Conservation (phyloP, 768 basidiomycete genomes). For the Thelephora aurantiotincta region DNA sequence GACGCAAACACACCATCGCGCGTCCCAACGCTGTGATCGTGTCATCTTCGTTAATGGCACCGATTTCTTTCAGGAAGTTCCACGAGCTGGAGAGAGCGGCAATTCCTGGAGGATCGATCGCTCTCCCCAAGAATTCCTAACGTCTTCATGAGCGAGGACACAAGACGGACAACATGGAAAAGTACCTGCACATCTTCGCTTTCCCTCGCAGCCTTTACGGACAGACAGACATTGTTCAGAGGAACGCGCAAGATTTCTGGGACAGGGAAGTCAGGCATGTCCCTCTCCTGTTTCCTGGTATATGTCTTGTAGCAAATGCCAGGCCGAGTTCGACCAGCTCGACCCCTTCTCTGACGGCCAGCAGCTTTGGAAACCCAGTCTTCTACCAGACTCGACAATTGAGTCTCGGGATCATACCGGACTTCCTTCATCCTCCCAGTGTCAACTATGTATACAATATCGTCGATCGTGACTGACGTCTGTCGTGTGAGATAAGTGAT, state of each 20-base stretch:
- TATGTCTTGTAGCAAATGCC: conserved; percentile 85
- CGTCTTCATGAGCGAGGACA: neutral
- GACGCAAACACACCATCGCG: conserved; percentile 43
- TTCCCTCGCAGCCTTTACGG: conserved; percentile 69
- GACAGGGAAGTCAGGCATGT: conserved; percentile 57
- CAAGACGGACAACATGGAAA: neutral
- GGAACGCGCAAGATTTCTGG: conserved; percentile 87
- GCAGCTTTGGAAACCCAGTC: conserved; percentile 69
- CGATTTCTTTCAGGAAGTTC: conserved; percentile 57
- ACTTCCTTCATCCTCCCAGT: conserved; percentile 79
- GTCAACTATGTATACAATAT: conserved; percentile 77
- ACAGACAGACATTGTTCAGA: conserved; percentile 66
- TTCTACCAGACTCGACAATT: conserved; percentile 67
- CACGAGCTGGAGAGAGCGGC: conserved; percentile 68
- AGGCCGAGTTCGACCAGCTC: conserved; percentile 77
- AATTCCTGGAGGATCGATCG: conserved; percentile 73
- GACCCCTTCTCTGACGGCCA: conserved; percentile 71
- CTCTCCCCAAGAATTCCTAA: conserved; percentile 28
- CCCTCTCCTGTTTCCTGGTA: conserved; percentile 54
- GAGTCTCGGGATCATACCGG: conserved; percentile 52
- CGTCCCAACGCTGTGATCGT: conserved; percentile 70
- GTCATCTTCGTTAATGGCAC: conserved; percentile 53
- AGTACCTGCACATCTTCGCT: conserved; percentile 63
- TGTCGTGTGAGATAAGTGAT: conserved; percentile 14
- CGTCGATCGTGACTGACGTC: conserved; percentile 88